Conservation (phyloP, 2,329 filamentous ascomycete species). For the Plectosphaerella cucumerina region DNA sequence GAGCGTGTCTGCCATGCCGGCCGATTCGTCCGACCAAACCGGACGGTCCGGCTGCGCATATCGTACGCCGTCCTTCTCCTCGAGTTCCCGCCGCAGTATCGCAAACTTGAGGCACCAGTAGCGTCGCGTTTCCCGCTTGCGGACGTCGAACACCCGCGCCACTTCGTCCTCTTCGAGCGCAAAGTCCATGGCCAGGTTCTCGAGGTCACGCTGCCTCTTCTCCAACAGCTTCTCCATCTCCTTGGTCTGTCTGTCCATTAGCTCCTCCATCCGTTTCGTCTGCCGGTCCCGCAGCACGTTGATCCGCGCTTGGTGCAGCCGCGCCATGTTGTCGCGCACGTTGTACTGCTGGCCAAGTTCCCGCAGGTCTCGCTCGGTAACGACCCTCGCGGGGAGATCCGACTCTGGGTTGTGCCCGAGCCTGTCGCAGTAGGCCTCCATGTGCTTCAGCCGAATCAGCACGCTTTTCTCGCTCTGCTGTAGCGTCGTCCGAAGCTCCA, state of each 20-base stretch:
- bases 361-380: constrained; percentile 56
- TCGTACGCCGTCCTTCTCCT: constrained; percentile 34
- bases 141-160: constrained; percentile 36
- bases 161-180: constrained; percentile 46
- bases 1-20: not conserved
- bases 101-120: constrained; percentile 51
- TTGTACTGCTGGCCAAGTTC: constrained; percentile 60
- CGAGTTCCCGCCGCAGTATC: constrained; percentile 49
- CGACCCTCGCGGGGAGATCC: constrained; percentile 42
- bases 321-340: constrained; percentile 54
- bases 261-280: constrained; percentile 56
- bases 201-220: constrained; percentile 43
- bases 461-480: constrained; percentile 55
- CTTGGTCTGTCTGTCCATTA: constrained; percentile 48
- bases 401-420: constrained; percentile 36
- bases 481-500: constrained; percentile 50
- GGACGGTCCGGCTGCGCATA: constrained; percentile 36
- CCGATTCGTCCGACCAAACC: constrained; percentile 34
- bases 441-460: constrained; percentile 55
- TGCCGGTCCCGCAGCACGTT: constrained; percentile 64
- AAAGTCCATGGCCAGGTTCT: constrained; percentile 41
- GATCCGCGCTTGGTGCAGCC: constrained; percentile 55
- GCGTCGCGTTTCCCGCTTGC: constrained; percentile 38
- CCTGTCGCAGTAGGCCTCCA: constrained; percentile 62
- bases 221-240: constrained; percentile 44